Base-by-base conservation (phyloP, 2,329 filamentous ascomycete genomes). In the Periconia macrospinosa region DNA sequence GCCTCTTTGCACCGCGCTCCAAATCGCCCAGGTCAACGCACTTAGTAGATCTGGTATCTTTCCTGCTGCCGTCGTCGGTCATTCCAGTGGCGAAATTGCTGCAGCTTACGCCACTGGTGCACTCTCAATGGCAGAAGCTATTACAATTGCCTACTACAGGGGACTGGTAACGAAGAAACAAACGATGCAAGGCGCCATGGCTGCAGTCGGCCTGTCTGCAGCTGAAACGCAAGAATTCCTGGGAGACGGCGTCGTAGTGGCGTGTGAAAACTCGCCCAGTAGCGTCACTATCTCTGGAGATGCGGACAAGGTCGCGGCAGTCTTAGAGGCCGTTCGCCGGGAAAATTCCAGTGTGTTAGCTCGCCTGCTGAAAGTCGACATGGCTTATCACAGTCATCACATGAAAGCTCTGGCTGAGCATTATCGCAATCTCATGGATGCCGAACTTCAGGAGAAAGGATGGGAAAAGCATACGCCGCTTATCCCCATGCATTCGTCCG, bases 231-330 rank as follows among this genome's bases (percentile, higher is more conserved):
- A 37, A 9, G 14, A 20, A 2, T 55, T 49, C 45, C 27, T 59
- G 13, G 2, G 5, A 17, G 13, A 27, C 17, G 51, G 51, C 3
- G 51, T 53, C 2, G 6, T 19, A 11, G 41, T 52, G 3, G 50
- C 30, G 3, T 52, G 47, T 30, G 50, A 49, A 15, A 81, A 81
- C 58, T 70, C 69, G 8, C 68, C 74, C 1, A 48, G 55, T 0
- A 76, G 69, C 45, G 60, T 78, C 2, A 81, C 78, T 0, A 42
- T 80, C 1, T 76, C 75, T 13, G 78, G 78, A 1, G 75, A 79
- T 53, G 68, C 79, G 8, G 33, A 6, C 5, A 8, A 8, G 5
- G 8, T 27, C 8, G 5, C 3, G 8, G 23, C 23, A 5, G 23
- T 8, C 8, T 5, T 5, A 0, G 61, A 75, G 3, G n/a, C n/a